Percentiles rank a stretch among this genome's conserved stretches.
Evolutionary conservation across 371 early-diverging fungal species (phyloP).

Genomic region (Amoeboradix gromovi): DNA sequence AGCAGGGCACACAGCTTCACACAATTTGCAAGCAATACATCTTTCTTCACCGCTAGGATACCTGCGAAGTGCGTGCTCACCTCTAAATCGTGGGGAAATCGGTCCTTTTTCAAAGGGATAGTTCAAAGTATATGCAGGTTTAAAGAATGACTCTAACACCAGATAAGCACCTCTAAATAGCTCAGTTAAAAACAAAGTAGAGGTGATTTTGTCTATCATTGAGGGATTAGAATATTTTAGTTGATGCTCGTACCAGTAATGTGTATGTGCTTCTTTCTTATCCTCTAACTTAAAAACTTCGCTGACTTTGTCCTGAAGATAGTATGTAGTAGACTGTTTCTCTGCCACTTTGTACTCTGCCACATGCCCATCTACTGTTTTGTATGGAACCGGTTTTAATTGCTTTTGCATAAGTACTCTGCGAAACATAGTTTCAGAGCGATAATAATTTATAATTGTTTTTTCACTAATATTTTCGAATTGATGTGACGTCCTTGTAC

Average conservation of each 20-base stretch:
- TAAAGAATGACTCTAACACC: constrained; percentile 69
- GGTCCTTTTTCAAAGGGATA: constrained; percentile 90
- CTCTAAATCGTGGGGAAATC: constrained; percentile 71
- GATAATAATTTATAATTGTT: too few species aligned
- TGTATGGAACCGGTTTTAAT: neutral
- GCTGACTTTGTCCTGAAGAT: neutral
- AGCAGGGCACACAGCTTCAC: constrained; percentile 90
- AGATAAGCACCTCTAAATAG: constrained; percentile 68
- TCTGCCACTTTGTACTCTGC: neutral
- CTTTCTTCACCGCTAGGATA: constrained; percentile 92
- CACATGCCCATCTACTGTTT: neutral
- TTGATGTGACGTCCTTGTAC: too few species aligned
- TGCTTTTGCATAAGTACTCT: neutral
- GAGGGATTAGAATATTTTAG: neutral
- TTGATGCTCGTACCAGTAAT: neutral
- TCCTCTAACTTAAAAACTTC: neutral
- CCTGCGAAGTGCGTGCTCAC: constrained; percentile 81
- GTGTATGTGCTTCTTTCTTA: neutral
- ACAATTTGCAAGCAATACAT: constrained; percentile 89
- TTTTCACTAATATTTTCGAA: too few species aligned
- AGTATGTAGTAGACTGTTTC: neutral
- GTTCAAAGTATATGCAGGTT: constrained; percentile 76
- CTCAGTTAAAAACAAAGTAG: constrained; percentile 16
- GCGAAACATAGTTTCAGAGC: neutral
- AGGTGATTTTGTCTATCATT: neutral